Evolutionary conservation across 2,329 filamentous ascomycete species (phyloP).

Genomic region (Thielaviopsis populi): DNA sequence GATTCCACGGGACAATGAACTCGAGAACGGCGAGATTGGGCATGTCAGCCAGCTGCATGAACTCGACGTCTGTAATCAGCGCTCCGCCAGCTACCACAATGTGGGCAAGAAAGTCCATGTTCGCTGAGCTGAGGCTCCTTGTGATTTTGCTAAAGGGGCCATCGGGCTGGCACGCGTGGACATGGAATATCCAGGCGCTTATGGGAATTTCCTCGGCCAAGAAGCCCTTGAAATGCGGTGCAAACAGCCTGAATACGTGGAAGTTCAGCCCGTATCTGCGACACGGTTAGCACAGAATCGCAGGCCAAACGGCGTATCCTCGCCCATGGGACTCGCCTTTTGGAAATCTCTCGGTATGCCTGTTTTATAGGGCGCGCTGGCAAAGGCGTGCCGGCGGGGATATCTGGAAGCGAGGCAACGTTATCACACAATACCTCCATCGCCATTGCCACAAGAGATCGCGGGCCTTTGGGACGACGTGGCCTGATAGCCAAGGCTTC

Average conservation of each 20-base stretch:
- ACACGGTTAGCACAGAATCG: background rate
- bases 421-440: slow-evolving; percentile 9
- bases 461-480: background rate
- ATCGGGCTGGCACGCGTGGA: slow-evolving; percentile 7
- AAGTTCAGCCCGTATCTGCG: slow-evolving; percentile 9
- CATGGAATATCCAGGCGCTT: slow-evolving; percentile 3
- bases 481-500: background rate
- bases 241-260: slow-evolving; percentile 7
- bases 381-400: background rate
- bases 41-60: slow-evolving; percentile 29
- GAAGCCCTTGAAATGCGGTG: background rate
- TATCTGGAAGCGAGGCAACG: background rate
- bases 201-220: background rate
- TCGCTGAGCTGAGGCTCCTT: slow-evolving; percentile 17
- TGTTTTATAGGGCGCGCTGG: background rate
- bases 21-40: slow-evolving; percentile 35
- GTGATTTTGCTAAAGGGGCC: slow-evolving; percentile 7
- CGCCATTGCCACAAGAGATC: slow-evolving; percentile 1
- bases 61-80: slow-evolving; percentile 26
- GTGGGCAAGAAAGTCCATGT: slow-evolving; percentile 29
- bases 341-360: background rate
- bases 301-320: background rate
- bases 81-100: slow-evolving; percentile 28
- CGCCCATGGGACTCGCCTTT: background rate
- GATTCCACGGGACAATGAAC: slow-evolving; percentile 26